These are phyloP conservation scores for Phytophthora cajani DNA, from an alignment of 352 stramenopile genomes.

Conservation along the genomic window DNA sequence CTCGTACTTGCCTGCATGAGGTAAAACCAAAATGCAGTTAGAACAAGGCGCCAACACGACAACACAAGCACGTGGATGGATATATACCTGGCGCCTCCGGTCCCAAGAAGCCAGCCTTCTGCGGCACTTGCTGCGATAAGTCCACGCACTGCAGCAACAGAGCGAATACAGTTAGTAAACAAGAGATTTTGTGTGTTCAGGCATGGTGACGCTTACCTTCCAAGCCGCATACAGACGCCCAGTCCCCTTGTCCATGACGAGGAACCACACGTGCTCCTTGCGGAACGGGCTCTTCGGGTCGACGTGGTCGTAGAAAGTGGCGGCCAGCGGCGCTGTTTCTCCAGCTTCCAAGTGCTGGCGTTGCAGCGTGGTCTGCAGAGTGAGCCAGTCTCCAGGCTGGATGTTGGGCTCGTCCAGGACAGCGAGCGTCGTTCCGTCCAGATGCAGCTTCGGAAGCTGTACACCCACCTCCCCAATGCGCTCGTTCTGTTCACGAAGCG, in stretches of 20 bases:
- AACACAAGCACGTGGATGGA: background rate
- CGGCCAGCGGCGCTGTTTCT: slow-evolving; percentile 54
- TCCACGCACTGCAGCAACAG: slow-evolving; percentile 50
- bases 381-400: slow-evolving; percentile 82
- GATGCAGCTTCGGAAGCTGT: slow-evolving; percentile 44
- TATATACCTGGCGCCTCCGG: slow-evolving; percentile 57
- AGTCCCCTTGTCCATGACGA: slow-evolving; percentile 68
- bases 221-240: slow-evolving; percentile 67
- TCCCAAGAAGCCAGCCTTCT: slow-evolving; percentile 71
- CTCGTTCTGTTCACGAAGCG: slow-evolving; percentile 64
- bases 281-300: slow-evolving; percentile 71
- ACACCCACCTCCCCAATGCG: slow-evolving; percentile 37
- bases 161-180: slow-evolving; percentile 7
- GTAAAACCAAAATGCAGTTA: slow-evolving; percentile 3
- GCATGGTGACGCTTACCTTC: slow-evolving; percentile 49
- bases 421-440: slow-evolving; percentile 46
- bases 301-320: slow-evolving; percentile 78
- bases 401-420: slow-evolving; percentile 77
- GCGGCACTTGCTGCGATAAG: slow-evolving; percentile 52
- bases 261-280: slow-evolving; percentile 79
- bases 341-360: slow-evolving; percentile 56
- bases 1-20: slow-evolving; percentile 63
- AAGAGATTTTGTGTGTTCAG: background rate
- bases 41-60: background rate
- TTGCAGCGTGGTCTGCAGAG: slow-evolving; percentile 58